Base-by-base conservation (phyloP, 129 eudicot species). In the Pseudognaphalium luteoalbum region DNA sequence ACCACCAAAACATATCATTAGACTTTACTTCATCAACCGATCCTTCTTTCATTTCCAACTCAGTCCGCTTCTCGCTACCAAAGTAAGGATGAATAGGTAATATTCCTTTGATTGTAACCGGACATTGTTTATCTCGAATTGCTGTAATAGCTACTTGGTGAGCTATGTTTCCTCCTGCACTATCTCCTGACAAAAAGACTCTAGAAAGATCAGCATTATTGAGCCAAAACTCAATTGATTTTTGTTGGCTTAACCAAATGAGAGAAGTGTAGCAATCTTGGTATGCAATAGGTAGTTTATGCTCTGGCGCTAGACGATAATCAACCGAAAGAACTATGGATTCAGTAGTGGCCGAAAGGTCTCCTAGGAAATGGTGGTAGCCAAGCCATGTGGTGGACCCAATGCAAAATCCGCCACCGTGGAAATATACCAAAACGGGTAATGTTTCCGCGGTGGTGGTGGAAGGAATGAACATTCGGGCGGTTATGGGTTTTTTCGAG, bases 81-180 rank as follows among this genome's bases (percentile, higher is more conserved):
- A 90, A 93, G 68, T 76, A 90, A n/a, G 96, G 97, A 69, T 93
- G 98, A 2, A 88, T 91, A 3, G 87, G 82, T 12, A 88, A 8
- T 19, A 90, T 28, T 70, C 98, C 97, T 33, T 71, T 67, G 12
- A 88, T 76, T 69, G 19, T 30, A 34, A 88, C 66, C 4, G 52
- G 72, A 47, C 73, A 76, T 57, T 44, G 64, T 33, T 76, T 64
- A 61, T 71, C 76, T 16, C 73, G 59, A 12, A 81, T 78, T 0
- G 84, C 88, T 58, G 66, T 74, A 0, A 85, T 62, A 14, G 90
- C 89, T 16, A 90, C 88, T 12, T 85, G 92, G 74, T 93, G 96
- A 66, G 85, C 96, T 74, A 93, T 93, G 79, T 93, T 93, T n/a
- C 96, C 97, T 67, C 98, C 96, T 1, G 97, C 96, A 57, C 98